A percentile compares a stretch with the other conserved stretches of the same genome.
Conservation (phyloP, 768 basidiomycete genomes). For the Leucosporidium scottii region DNA sequence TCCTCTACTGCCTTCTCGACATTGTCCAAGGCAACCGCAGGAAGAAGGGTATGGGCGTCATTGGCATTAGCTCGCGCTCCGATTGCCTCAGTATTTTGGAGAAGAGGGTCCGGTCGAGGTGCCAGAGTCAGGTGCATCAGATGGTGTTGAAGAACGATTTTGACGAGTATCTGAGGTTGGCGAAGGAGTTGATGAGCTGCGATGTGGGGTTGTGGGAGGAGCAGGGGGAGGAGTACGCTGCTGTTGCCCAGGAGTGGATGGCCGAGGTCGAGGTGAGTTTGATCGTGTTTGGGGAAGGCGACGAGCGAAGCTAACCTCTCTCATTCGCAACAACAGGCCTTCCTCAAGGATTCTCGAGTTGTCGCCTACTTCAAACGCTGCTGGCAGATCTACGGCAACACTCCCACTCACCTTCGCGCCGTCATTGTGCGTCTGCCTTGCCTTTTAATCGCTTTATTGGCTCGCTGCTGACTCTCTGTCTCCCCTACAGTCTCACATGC, state of each 20-base stretch:
- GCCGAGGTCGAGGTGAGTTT: constrained; percentile 45
- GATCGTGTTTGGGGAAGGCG: background rate
- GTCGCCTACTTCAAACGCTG: constrained; percentile 9
- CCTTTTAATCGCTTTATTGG: background rate
- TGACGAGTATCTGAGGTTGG: constrained; percentile 51
- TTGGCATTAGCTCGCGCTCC: constrained; percentile 78
- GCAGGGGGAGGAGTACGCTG: constrained; percentile 11
- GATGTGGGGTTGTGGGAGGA: constrained; percentile 38
- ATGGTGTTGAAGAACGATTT: constrained; percentile 57
- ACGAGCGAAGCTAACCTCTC: background rate
- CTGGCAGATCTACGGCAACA: constrained; percentile 36
- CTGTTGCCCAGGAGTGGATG: constrained; percentile 42
- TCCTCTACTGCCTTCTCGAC: constrained; percentile 92
- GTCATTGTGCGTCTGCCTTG: background rate
- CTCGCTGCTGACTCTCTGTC: background rate
- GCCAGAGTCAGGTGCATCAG: constrained; percentile 82
- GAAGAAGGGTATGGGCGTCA: constrained; percentile 50
- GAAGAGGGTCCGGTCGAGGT: constrained; percentile 94
- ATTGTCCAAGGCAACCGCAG: constrained; percentile 79
- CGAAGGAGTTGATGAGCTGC: constrained; percentile 48
- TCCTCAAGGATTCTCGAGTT: constrained; percentile 11
- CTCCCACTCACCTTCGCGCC: constrained; percentile 9
- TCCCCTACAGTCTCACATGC: background rate
- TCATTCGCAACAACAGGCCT: background rate
- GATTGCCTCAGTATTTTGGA: constrained; percentile 85